Percentiles rank a stretch among this genome's conserved stretches.
These are phyloP conservation scores for Fusarium ambrosium DNA, from an alignment of 2,329 filamentous ascomycete species.

Conservation along the genomic window DNA sequence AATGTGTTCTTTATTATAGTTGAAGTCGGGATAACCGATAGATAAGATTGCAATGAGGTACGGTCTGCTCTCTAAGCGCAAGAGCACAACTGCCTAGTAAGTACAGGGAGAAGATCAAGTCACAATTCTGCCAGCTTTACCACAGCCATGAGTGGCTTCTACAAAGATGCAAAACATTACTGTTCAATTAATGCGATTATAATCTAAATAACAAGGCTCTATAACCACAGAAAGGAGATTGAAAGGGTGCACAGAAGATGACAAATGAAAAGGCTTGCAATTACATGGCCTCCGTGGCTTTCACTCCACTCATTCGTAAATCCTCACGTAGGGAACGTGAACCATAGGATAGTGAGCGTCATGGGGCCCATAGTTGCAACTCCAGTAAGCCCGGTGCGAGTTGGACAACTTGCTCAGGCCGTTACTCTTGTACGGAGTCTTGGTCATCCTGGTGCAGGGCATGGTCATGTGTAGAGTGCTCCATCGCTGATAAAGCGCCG, in stretches of 20 bases:
- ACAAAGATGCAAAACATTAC: not conserved
- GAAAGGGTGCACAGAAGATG: not conserved
- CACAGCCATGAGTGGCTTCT: not conserved
- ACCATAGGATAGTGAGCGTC: not conserved
- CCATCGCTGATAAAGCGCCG: not conserved
- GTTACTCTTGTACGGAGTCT: not conserved
- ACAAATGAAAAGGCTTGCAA: not conserved
- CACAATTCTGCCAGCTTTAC: not conserved
- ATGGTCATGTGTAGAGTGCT: not conserved
- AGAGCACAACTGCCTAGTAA: too few relatives aligned
- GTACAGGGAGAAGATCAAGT: not conserved
- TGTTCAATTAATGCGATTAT: not conserved
- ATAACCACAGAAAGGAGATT: not conserved
- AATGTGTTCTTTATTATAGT: too few relatives aligned
- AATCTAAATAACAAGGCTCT: not conserved
- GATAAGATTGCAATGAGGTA: too few relatives aligned
- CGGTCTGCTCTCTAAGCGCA: too few relatives aligned
- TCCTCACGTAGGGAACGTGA: not conserved
- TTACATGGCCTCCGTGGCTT: not conserved
- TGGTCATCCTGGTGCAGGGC: not conserved
- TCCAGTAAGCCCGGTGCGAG: not conserved
- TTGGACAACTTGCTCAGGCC: not conserved
- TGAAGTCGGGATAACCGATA: too few relatives aligned
- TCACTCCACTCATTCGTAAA: not conserved
- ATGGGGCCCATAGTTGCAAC: not conserved